These are phyloP conservation scores for Haematococcus sp. DNA, from an alignment of 139 green algal species.

Conservation along the genomic window DNA sequence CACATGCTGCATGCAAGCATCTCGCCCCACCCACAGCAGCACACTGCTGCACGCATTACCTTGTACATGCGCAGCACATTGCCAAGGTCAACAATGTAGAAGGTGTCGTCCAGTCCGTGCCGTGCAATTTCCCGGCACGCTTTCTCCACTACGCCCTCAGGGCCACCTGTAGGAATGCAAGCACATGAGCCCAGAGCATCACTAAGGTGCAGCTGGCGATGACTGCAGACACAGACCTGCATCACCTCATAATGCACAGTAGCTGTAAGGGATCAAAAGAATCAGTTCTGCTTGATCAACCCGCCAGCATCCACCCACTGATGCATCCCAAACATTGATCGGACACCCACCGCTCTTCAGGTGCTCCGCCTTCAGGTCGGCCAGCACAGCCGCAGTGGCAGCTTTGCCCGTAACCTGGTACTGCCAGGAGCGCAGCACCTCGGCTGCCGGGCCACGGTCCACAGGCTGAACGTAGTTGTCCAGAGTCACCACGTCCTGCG, in stretches of 20 bases:
- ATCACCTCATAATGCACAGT: too few relatives aligned
- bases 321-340: too few relatives aligned
- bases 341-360: slow-evolving; percentile 28
- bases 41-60: slow-evolving; percentile 27
- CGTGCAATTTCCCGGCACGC: slow-evolving; percentile 23
- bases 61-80: slow-evolving; percentile 72
- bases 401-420: slow-evolving; percentile 39
- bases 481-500: slow-evolving; percentile 27
- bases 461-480: slow-evolving; percentile 39
- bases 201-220: neutral
- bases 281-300: too few relatives aligned
- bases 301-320: too few relatives aligned
- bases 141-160: slow-evolving; percentile 21
- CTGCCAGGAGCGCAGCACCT: slow-evolving; percentile 42
- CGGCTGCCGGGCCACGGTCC: slow-evolving; percentile 30
- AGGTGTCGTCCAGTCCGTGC: slow-evolving; percentile 73
- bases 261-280: too few relatives aligned
- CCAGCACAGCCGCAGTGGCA: slow-evolving; percentile 30
- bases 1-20: too few relatives aligned
- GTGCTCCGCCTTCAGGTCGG: slow-evolving; percentile 37
- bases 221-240: too few relatives aligned
- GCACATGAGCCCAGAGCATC: too few relatives aligned
- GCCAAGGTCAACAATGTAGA: slow-evolving; percentile 91
- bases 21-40: too few relatives aligned
- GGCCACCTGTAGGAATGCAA: slow-evolving; percentile 16